These are phyloP conservation scores for Stereum hirsutum DNA, from an alignment of 1,284 basidiomycete species.

Conservation along the genomic window DNA sequence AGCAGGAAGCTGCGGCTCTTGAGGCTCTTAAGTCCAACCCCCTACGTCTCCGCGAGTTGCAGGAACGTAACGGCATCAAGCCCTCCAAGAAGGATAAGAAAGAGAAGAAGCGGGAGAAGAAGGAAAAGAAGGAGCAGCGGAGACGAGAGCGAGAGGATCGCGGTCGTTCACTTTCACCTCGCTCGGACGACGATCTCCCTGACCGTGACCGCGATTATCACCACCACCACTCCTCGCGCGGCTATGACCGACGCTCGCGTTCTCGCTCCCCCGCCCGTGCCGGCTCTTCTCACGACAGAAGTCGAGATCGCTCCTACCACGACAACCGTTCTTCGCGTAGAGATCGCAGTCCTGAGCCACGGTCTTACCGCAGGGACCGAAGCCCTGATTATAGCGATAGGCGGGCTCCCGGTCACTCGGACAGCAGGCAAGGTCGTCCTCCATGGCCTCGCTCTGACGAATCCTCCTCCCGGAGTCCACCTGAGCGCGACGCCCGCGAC, in stretches of 20 bases:
- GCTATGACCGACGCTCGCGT: constrained; percentile 27
- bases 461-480: constrained; percentile 7
- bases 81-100: constrained; percentile 70
- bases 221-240: constrained; percentile 27
- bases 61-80: constrained; percentile 67
- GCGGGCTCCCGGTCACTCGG: constrained; percentile 6
- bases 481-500: constrained; percentile 15
- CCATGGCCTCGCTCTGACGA: constrained; percentile 13
- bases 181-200: constrained; percentile 9
- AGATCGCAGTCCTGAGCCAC: constrained; percentile 16
- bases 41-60: constrained; percentile 76
- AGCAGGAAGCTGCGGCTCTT: constrained; percentile 92
- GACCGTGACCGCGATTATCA: constrained; percentile 5
- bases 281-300: constrained; percentile 16
- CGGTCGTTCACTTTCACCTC: constrained; percentile 6
- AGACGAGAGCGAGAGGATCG: constrained; percentile 18
- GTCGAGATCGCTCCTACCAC: constrained; percentile 11
- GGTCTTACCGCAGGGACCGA: constrained; percentile 10
- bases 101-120: constrained; percentile 45
- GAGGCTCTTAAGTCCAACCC: constrained; percentile 89
- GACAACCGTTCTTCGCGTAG: constrained; percentile 14
- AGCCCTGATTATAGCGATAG: constrained; percentile 9
- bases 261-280: constrained; percentile 23
- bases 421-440: constrained; percentile 3
- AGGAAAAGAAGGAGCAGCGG: constrained; percentile 50